Evolutionary conservation across 2,329 filamentous ascomycete genomes (phyloP), one percentile per base, ranked within the genome.

Genomic region (Colletotrichum zoysiae): DNA sequence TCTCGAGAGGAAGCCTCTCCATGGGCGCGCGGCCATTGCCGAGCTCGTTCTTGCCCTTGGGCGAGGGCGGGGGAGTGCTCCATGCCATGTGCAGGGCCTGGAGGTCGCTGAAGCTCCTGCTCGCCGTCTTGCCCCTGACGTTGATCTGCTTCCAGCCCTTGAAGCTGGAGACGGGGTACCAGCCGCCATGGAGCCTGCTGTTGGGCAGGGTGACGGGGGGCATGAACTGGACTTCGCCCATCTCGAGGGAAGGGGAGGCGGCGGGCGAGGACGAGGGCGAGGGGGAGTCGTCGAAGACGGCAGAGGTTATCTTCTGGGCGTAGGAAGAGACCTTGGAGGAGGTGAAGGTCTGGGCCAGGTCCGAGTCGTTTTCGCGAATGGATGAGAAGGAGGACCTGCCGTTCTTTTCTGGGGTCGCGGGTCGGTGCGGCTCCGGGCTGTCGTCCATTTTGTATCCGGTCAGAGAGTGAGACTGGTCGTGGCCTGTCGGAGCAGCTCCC

Each of bases 1-100:
- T 84, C 81, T 95, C 92, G 63, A 87, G 85, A 0, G 92, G 92
- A 9, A 95, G 85, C 73, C 80, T 88, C 83, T 95, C 93, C 51
- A 95, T 82, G 35, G 86, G 84, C 30, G 91, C 84, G 30, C 83
- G 78, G 68, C 88, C 88, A n/a, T 85, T 81, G 30, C 79, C 75
- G 72, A 79, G 79, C 74, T 81, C 81, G 73, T 79, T 77, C 72
- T 79, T 75, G 67, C 78, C 74, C 75, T 79, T 76, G 38, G 78
- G 73, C 16, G 76, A 73, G 23, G 77, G 51, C 18, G 81, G 75
- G 26, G 83, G 81, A 61, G 83, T 80, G 70, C 85, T 86, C 87
- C 88, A 91, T 58, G 86, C 84, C 79, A 88, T 84, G 71, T 84
- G 84, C 76, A 90, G 77, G 73, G 84, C 84, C 76, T 87, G 86